A percentile compares a stretch with the other conserved stretches of the same genome.
Conservation (phyloP, 768 basidiomycete species). For the Galerina marginata region DNA sequence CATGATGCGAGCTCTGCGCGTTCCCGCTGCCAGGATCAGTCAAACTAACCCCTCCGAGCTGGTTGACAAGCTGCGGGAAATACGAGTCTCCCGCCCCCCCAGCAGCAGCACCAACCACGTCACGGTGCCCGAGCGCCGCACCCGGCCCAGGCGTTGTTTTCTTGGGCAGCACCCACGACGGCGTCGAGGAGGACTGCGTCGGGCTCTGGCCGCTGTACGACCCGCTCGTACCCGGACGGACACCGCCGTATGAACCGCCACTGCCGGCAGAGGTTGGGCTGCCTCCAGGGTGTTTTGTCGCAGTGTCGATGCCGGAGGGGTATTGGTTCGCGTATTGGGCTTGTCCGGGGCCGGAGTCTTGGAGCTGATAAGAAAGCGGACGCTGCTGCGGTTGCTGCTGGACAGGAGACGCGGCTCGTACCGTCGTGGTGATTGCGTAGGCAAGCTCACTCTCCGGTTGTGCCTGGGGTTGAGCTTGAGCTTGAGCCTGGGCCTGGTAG, state of each 20-base stretch:
- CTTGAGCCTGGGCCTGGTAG: background rate
- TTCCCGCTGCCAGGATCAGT: no score
- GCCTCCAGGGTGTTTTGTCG: background rate
- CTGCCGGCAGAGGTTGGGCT: background rate
- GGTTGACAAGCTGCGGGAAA: no score
- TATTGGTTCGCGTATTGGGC: slow-evolving; percentile 6
- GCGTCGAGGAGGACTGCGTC: slow-evolving; percentile 28
- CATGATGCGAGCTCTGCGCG: no score
- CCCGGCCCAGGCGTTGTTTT: slow-evolving; percentile 21
- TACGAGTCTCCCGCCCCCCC: slow-evolving; percentile 7
- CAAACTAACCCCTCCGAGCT: no score
- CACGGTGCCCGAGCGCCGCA: no score
- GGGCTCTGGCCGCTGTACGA: slow-evolving; percentile 16
- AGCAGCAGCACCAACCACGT: background rate
- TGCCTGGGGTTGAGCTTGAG: slow-evolving; percentile 26
- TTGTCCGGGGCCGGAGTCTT: background rate
- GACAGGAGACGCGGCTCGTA: background rate
- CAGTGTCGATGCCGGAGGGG: background rate
- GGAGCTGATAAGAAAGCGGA: background rate
- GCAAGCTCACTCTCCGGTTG: slow-evolving; percentile 16
- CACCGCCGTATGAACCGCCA: background rate
- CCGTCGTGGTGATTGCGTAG: background rate
- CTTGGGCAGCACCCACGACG: slow-evolving; percentile 54
- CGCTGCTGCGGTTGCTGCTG: background rate
- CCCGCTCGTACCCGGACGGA: background rate